Conservation (phyloP, 2,329 filamentous ascomycete genomes). For the Phyllosticta paracitricarpa region DNA sequence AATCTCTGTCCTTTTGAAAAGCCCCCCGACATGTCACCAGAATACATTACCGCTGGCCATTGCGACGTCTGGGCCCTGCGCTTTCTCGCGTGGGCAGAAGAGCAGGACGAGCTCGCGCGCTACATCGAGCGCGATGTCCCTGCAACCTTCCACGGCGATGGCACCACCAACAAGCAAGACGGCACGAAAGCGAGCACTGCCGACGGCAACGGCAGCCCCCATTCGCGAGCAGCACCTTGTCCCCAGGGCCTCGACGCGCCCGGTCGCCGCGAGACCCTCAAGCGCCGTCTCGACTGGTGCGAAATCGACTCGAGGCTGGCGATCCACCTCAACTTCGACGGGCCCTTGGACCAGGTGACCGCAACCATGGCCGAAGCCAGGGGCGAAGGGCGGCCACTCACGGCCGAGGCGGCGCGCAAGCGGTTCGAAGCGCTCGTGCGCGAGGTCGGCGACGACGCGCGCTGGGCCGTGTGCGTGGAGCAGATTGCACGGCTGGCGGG, state of each 20-base stretch:
- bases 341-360: neutral
- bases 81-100: slow-evolving; percentile 5
- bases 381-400: neutral
- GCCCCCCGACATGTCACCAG: neutral
- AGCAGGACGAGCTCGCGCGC: slow-evolving; percentile 3
- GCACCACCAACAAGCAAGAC: neutral
- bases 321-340: neutral
- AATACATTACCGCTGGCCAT: slow-evolving; percentile 1
- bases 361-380: neutral
- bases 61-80: slow-evolving; percentile 1
- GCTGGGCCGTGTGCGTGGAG: neutral
- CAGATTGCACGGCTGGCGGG: neutral
- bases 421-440: neutral
- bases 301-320: neutral
- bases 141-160: neutral
- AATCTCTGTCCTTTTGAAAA: neutral
- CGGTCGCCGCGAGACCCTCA: neutral
- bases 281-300: neutral
- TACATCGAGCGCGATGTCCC: neutral
- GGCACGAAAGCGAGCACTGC: neutral
- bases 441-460: neutral
- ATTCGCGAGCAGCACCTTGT: neutral
- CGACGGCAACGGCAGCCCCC: neutral
- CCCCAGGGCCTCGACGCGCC: neutral
- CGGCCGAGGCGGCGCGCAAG: neutral